These are phyloP conservation scores for Aplosporella prunicola DNA, from an alignment of 2,329 filamentous ascomycete species.

Conservation along the genomic window DNA sequence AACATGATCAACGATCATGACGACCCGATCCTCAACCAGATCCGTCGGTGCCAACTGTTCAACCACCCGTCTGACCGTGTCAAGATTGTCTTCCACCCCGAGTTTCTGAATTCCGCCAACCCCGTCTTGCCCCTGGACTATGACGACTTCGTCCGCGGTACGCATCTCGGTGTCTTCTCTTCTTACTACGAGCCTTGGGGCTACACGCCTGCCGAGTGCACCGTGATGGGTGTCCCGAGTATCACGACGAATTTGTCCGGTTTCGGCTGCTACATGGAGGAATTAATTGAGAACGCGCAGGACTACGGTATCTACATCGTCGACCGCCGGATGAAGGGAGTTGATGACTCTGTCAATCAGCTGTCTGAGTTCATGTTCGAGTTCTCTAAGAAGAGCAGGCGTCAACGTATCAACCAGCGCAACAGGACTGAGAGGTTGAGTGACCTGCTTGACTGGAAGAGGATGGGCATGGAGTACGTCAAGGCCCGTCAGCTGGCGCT, in stretches of 20 bases:
- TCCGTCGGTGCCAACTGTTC: slow-evolving; percentile 91
- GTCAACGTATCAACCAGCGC: slow-evolving; percentile 96
- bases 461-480: slow-evolving; percentile 98
- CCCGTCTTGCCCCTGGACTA: slow-evolving; percentile 93
- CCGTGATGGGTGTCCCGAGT: slow-evolving; percentile 96
- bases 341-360: slow-evolving; percentile 96
- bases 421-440: slow-evolving; percentile 93
- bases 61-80: slow-evolving; percentile 92
- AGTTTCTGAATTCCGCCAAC: slow-evolving; percentile 93
- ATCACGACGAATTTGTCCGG: slow-evolving; percentile 97
- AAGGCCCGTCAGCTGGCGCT: slow-evolving; percentile 91
- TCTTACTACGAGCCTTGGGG: slow-evolving; percentile 99
- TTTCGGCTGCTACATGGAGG: slow-evolving; percentile 99
- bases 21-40: slow-evolving; percentile 91
- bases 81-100: slow-evolving; percentile 96
- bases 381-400: slow-evolving; percentile 83
- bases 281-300: slow-evolving; percentile 92
- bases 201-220: slow-evolving; percentile 96
- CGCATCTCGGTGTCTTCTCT: slow-evolving; percentile 87
- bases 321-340: slow-evolving; percentile 85
- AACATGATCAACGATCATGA: slow-evolving; percentile 95
- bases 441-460: slow-evolving; percentile 95
- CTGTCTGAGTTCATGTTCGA: slow-evolving; percentile 88
- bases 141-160: slow-evolving; percentile 95
- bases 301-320: slow-evolving; percentile 99